Conservation (phyloP, 192 early-diverging fungal genomes). For the Chytriomyces hyalinus region DNA sequence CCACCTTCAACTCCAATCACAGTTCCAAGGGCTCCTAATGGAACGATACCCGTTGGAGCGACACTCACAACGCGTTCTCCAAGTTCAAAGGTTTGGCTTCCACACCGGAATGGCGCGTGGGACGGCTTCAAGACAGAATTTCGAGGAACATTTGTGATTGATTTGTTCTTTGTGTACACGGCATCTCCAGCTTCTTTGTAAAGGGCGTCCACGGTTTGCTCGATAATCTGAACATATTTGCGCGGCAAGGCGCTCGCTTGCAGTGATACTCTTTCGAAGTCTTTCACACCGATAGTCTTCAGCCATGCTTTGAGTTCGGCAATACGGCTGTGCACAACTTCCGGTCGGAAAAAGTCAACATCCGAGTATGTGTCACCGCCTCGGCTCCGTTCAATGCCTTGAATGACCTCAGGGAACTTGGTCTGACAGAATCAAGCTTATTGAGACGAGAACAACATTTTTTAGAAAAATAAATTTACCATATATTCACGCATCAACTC, state of each 20-base stretch:
- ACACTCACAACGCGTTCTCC: constrained; percentile 88
- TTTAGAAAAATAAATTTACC: constrained; percentile 31
- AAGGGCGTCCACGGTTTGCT: constrained; percentile 58
- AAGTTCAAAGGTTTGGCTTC: constrained; percentile 77
- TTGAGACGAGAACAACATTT: not conserved
- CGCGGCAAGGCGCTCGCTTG: constrained; percentile 69
- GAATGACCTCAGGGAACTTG: constrained; percentile 68
- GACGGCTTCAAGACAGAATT: constrained; percentile 77
- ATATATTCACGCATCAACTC: constrained; percentile 76
- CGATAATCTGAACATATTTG: constrained; percentile 64
- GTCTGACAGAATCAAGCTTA: constrained; percentile 21
- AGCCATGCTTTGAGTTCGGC: constrained; percentile 70
- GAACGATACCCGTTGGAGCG: constrained; percentile 73
- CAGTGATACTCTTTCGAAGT: constrained; percentile 68
- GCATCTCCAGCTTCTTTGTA: constrained; percentile 30
- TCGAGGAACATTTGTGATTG: constrained; percentile 53
- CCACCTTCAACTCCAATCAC: constrained; percentile 80
- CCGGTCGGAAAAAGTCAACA: constrained; percentile 64
- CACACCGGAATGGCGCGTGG: constrained; percentile 74
- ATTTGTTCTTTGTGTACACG: constrained; percentile 43
- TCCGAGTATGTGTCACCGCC: constrained; percentile 64
- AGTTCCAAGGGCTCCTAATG: constrained; percentile 81
- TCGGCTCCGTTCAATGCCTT: constrained; percentile 36
- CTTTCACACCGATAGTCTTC: constrained; percentile 61
- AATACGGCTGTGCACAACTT: constrained; percentile 51